phyloP scores from a whole-genome alignment of 306 rosid species.

The Cicer chorassanicum region DNA sequence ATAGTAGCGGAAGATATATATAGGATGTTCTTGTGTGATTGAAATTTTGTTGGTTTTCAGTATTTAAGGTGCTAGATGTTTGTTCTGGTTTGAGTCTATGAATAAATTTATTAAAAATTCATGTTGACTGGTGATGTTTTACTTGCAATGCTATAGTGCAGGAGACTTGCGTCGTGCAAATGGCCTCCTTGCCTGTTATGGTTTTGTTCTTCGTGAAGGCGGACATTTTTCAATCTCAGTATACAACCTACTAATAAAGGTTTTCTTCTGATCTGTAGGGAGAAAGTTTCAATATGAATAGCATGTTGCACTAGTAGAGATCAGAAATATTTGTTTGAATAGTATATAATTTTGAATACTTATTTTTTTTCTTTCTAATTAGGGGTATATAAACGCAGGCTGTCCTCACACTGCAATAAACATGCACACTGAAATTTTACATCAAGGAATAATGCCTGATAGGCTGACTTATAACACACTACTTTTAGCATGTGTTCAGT shows the following conservation, averaged over 20 bases:
- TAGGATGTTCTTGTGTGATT: neutral
- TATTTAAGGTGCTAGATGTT: conserved; percentile 22
- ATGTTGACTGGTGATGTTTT: conserved; percentile 49
- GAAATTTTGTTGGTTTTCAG: conserved; percentile 23
- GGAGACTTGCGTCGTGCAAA: conserved; percentile 88
- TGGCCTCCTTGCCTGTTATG: conserved; percentile 86
- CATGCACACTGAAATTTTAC: conserved; percentile 58
- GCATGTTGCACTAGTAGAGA: conserved; percentile 2
- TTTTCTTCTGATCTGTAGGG: conserved; percentile 47
- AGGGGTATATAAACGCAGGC: conserved; percentile 81
- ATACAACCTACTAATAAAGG: conserved; percentile 86
- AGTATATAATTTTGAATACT: conserved; percentile 7
- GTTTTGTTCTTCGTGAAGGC: conserved; percentile 72
- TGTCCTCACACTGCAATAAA: conserved; percentile 65
- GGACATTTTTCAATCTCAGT: conserved; percentile 64
- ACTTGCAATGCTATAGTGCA: conserved; percentile 71
- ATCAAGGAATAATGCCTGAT: conserved; percentile 71
- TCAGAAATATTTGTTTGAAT: conserved; percentile 5
- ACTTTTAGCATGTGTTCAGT: conserved; percentile 73
- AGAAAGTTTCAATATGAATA: conserved; percentile 29
- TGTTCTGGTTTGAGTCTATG: conserved; percentile 30
- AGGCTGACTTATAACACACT: conserved; percentile 81
- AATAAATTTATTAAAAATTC: conserved; percentile 29
- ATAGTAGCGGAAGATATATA: neutral
- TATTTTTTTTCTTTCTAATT: conserved; percentile 36